Conservation (phyloP, 139 green algal species). For the Yamagishiella unicocca region DNA sequence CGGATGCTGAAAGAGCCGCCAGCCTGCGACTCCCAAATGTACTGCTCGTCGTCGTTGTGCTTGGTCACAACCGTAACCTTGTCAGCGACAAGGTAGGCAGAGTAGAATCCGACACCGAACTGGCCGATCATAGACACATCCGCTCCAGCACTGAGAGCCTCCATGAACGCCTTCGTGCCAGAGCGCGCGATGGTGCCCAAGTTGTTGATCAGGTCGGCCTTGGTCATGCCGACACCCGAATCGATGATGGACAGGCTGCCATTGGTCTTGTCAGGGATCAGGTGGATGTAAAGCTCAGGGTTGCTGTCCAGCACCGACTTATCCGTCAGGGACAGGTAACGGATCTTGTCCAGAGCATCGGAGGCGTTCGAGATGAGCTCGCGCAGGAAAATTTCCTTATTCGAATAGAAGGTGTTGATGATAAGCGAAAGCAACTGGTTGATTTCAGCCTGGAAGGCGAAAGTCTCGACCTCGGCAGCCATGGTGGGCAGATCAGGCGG, state of each 20-base stretch:
- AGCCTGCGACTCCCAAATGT: slow-evolving; percentile 98
- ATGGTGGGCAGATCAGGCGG: slow-evolving; percentile 1
- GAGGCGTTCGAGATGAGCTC: slow-evolving; percentile 97
- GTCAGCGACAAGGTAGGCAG: slow-evolving; percentile 99
- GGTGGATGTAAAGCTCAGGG: slow-evolving; percentile 97
- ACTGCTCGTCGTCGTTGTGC: slow-evolving; percentile 99
- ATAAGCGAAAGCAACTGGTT: slow-evolving; percentile 99
- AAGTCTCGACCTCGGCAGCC: slow-evolving; percentile 50
- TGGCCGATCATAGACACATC: slow-evolving; percentile 99
- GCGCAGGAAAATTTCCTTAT: slow-evolving; percentile 96
- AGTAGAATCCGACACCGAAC: slow-evolving; percentile 99
- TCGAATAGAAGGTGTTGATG: slow-evolving; percentile 99
- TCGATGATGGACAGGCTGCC: slow-evolving; percentile 97
- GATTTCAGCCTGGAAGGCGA: slow-evolving; percentile 94
- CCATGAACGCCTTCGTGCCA: slow-evolving; percentile 99
- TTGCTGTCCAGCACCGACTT: slow-evolving; percentile 96
- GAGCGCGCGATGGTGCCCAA: slow-evolving; percentile 99
- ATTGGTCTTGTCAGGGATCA: slow-evolving; percentile 97
- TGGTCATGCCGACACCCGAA: slow-evolving; percentile 98
- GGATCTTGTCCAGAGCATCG: slow-evolving; percentile 99
- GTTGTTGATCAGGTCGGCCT: slow-evolving; percentile 99
- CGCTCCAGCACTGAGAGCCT: slow-evolving; percentile 97
- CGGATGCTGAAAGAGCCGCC: slow-evolving; percentile 99
- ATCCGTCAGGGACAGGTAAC: slow-evolving; percentile 97
- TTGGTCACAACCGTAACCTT: slow-evolving; percentile 91